Base-by-base conservation (phyloP, 495 filamentous ascomycete species). In the Aspergillus steynii region DNA sequence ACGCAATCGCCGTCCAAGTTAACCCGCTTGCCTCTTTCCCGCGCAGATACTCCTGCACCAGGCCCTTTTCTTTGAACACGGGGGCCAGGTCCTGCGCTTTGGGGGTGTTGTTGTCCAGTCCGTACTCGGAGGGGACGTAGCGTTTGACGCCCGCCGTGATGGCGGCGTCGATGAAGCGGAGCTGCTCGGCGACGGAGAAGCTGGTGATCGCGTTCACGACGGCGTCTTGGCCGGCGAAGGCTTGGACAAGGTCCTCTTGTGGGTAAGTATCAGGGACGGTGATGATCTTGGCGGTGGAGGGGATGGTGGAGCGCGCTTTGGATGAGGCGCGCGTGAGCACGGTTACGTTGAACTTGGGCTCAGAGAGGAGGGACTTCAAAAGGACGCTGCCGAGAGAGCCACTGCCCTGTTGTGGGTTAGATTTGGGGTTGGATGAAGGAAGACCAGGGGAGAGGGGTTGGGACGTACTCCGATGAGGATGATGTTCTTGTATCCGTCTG, bases 1-100 rank as follows among this genome's bases (percentile, higher is more conserved):
- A 62, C 1, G 60, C 60, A 55, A 63, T 58, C 0, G 61, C 50
- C 7, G 61, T 63, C 61, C 55, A 63, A 6, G 55, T 63, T 12
- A 63, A 51, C 4, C 56, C 55, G 46, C 5, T 51, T 2, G 46
- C 20, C 32, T 63, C 56, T 32, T 63, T 63, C 2, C n/a, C 3
- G 5, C 51, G 42, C 8, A 63, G 50, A 45, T 63, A 59, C 25
- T 37, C 61, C 46, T 59, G 56, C 46, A 63, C 50, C 4, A 29
- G n/a, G 0, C 61, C 56, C 51, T 63, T 63, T 4, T 63, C 61
- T 2, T 46, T 26, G 20, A 59, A 59, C 26, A 59, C 56, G 1
- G 42, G 8, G 5, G 55, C 29, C 3, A 63, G 46, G 8, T 51
- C 51, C 20, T 47, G 37, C 6, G 56, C 56, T 3, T 15, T 29